Evolutionary conservation across 441 rosid genomes (phyloP).

Genomic region (Croton setiger): DNA sequence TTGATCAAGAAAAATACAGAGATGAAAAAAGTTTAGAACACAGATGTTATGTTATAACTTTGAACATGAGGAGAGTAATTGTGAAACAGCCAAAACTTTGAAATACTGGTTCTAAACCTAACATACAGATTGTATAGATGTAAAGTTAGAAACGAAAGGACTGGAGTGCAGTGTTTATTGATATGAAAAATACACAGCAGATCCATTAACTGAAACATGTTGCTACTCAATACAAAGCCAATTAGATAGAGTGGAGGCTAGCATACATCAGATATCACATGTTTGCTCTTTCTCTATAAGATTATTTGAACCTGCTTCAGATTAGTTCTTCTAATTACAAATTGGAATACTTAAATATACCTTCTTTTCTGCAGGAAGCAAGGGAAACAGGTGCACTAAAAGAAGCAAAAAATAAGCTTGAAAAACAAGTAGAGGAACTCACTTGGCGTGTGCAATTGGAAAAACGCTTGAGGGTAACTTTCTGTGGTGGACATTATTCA

Average conservation of each 20-base stretch:
- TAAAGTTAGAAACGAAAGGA: neutral
- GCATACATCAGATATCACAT: neutral
- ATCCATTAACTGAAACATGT: neutral
- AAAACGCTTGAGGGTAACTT: conserved; percentile 79
- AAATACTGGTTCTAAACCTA: neutral
- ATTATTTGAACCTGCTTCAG: conserved; percentile 13
- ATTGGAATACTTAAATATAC: conserved; percentile 8
- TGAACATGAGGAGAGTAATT: neutral
- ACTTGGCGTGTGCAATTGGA: conserved; percentile 95
- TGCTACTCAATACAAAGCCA: neutral
- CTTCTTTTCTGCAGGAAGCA: conserved; percentile 59
- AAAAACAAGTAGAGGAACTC: conserved; percentile 93
- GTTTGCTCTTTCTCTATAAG: neutral
- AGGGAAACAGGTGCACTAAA: conserved; percentile 98
- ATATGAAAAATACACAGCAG: neutral
- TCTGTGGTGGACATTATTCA: conserved; percentile 17
- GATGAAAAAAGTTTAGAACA: neutral
- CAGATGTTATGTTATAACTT: neutral
- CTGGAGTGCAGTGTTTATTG: neutral
- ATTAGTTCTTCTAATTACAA: conserved; percentile 16
- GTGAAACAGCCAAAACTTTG: neutral
- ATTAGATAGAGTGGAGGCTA: neutral
- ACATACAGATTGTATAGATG: neutral
- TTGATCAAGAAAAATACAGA: neutral
- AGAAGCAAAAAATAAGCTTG: conserved; percentile 98